These are phyloP conservation scores for Starmerella geochares DNA, from an alignment of 805 yeast species.

Conservation along the genomic window DNA sequence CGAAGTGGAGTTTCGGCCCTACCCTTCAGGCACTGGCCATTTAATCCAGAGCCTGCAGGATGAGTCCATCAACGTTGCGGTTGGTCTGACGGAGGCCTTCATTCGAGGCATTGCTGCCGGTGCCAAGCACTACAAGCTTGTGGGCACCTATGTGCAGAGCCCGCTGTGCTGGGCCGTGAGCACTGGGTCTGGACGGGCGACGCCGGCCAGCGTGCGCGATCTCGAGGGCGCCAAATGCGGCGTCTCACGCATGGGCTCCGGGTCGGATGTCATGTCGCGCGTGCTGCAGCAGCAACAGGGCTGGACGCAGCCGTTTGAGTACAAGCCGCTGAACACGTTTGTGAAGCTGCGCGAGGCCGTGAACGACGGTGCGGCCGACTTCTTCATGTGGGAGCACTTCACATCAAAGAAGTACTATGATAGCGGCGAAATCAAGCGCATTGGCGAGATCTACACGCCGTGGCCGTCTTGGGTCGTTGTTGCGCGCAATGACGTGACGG, in stretches of 20 bases:
- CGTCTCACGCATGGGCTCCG: conserved; percentile 79
- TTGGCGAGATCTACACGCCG: conserved; percentile 86
- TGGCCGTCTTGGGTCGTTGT: conserved; percentile 94
- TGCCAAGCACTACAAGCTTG: conserved; percentile 49
- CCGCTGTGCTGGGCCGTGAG: conserved; percentile 88
- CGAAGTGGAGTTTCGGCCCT: conserved; percentile 52
- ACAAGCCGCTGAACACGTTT: conserved; percentile 56
- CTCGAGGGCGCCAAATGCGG: conserved; percentile 59
- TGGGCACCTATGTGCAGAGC: conserved; percentile 75
- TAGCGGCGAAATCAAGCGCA: conserved; percentile 61
- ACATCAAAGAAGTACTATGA: conserved; percentile 82
- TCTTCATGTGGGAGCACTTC: conserved; percentile 94
- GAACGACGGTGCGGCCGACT: conserved; percentile 53
- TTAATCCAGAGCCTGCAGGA: conserved; percentile 61
- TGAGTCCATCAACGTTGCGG: conserved; percentile 57
- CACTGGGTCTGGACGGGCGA: conserved; percentile 56
- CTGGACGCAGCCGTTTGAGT: conserved; percentile 39
- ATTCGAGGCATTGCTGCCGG: conserved; percentile 73
- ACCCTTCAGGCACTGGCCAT: conserved; percentile 81
- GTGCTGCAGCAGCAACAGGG: conserved; percentile 58
- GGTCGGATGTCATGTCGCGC: conserved; percentile 83
- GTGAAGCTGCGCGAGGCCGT: conserved; percentile 71
- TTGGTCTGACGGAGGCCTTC: conserved; percentile 88
- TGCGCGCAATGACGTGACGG: conserved; percentile 37
- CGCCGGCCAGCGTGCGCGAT: conserved; percentile 41